These are phyloP conservation scores for Lactifluus hygrophoroides DNA, from an alignment of 768 basidiomycete species.

Conservation along the genomic window DNA sequence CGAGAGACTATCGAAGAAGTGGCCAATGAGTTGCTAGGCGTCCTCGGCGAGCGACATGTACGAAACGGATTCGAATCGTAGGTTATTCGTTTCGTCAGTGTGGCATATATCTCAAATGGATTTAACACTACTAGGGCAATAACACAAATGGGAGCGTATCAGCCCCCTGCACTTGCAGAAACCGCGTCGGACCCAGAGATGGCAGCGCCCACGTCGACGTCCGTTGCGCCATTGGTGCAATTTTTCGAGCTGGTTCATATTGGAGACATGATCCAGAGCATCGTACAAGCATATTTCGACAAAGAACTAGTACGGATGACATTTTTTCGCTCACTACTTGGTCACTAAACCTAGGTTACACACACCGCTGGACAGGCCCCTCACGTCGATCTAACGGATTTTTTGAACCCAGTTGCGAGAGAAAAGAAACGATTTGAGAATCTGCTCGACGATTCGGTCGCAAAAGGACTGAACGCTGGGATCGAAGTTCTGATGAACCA, in stretches of 20 bases:
- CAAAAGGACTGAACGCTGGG: slow-evolving; percentile 87
- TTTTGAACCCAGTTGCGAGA: slow-evolving; percentile 83
- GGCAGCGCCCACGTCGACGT: slow-evolving; percentile 12
- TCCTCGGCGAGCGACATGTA: slow-evolving; percentile 72
- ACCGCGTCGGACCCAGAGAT: slow-evolving; percentile 56
- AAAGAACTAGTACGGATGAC: slow-evolving; percentile 67
- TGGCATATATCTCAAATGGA: background rate
- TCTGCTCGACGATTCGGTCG: slow-evolving; percentile 86
- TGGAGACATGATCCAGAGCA: slow-evolving; percentile 94
- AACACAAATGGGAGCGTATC: slow-evolving; percentile 82
- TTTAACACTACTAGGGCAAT: slow-evolving; percentile 51
- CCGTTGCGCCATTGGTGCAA: slow-evolving; percentile 85
- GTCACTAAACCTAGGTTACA: background rate
- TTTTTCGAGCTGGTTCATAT: slow-evolving; percentile 97
- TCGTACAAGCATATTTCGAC: slow-evolving; percentile 98
- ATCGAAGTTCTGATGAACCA: slow-evolving; percentile 95
- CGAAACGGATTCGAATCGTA: slow-evolving; percentile 60
- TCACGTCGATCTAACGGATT: slow-evolving; percentile 90
- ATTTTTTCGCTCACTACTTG: background rate
- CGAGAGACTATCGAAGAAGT: slow-evolving; percentile 91
- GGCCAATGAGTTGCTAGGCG: slow-evolving; percentile 76
- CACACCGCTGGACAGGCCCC: slow-evolving; percentile 41
- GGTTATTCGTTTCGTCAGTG: background rate
- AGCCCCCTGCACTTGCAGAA: slow-evolving; percentile 59
- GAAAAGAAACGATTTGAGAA: slow-evolving; percentile 98